phyloP scores from a whole-genome alignment of 129 eudicot genomes.

The Flaveria ramosissima region DNA sequence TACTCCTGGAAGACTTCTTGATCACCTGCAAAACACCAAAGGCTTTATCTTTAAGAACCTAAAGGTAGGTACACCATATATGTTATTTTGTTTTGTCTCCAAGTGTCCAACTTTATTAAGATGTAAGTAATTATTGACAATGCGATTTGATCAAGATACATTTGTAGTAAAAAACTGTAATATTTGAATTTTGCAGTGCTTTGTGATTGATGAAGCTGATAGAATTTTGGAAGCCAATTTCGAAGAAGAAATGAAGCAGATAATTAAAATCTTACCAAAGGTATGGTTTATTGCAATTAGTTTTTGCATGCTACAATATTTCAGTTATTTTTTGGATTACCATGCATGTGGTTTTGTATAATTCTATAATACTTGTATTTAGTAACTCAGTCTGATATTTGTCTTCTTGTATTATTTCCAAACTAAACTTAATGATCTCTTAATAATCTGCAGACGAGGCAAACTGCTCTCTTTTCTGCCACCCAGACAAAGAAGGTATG shows the following conservation, averaged over 20 bases:
- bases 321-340: not conserved
- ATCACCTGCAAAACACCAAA: slow-evolving; percentile 86
- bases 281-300: slow-evolving; percentile 30
- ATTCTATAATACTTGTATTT: not conserved
- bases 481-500: slow-evolving; percentile 88
- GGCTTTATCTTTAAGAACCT: slow-evolving; percentile 79
- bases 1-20: slow-evolving; percentile 94
- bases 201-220: slow-evolving; percentile 94
- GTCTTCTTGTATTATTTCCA: not conserved
- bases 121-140: not conserved
- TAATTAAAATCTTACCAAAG: slow-evolving; percentile 79
- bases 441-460: slow-evolving; percentile 56
- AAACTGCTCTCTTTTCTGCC: slow-evolving; percentile 92
- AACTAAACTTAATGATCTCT: slow-evolving; percentile 22
- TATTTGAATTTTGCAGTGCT: slow-evolving; percentile 56
- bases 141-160: not conserved
- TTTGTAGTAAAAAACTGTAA: not conserved
- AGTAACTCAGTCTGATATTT: not conserved
- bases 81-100: not conserved
- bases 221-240: slow-evolving; percentile 92
- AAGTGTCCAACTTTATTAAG: not conserved
- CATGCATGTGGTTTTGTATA: not conserved
- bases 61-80: slow-evolving; percentile 38
- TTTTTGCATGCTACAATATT: not conserved
- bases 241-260: slow-evolving; percentile 91